phyloP scores from a whole-genome alignment of 2,329 filamentous ascomycete species.

The Eutypa lata region DNA sequence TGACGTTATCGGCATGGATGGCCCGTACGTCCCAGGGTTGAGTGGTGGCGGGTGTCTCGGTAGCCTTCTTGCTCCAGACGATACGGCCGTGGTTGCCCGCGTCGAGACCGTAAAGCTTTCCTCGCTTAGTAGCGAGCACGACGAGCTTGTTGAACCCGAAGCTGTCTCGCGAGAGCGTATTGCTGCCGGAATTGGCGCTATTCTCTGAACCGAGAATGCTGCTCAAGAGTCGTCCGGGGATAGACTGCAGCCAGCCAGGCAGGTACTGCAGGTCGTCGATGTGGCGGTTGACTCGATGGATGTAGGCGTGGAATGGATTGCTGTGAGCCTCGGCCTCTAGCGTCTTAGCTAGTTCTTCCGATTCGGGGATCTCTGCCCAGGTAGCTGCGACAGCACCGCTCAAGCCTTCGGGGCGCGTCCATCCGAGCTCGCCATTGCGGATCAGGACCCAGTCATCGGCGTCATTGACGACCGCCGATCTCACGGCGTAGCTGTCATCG shows the following conservation, averaged over 20 bases:
- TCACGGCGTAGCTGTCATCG: slow-evolving; percentile 67
- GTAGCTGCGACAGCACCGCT: slow-evolving; percentile 75
- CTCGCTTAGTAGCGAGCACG: slow-evolving; percentile 74
- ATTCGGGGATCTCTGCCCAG: slow-evolving; percentile 74
- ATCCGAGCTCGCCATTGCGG: slow-evolving; percentile 75
- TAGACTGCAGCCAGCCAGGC: slow-evolving; percentile 66
- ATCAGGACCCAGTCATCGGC: slow-evolving; percentile 77
- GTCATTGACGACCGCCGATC: slow-evolving; percentile 67
- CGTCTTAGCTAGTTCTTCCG: slow-evolving; percentile 72
- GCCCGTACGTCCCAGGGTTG: slow-evolving; percentile 64
- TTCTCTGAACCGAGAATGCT: slow-evolving; percentile 61
- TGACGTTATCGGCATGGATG: slow-evolving; percentile 59
- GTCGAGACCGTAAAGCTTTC: slow-evolving; percentile 77
- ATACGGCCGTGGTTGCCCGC: slow-evolving; percentile 70
- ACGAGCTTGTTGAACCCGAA: slow-evolving; percentile 90
- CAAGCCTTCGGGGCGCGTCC: slow-evolving; percentile 79
- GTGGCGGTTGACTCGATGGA: slow-evolving; percentile 83
- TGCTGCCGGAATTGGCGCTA: slow-evolving; percentile 36
- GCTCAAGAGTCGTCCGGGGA: slow-evolving; percentile 67
- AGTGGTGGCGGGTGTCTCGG: slow-evolving; percentile 49
- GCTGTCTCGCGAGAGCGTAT: slow-evolving; percentile 60
- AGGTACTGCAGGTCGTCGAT: slow-evolving; percentile 72
- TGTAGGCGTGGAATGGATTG: slow-evolving; percentile 76
- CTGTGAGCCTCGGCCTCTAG: slow-evolving; percentile 84
- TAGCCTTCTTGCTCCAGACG: slow-evolving; percentile 69